Conservation (phyloP, 257 asterid species). For the Echium plantagineum region DNA sequence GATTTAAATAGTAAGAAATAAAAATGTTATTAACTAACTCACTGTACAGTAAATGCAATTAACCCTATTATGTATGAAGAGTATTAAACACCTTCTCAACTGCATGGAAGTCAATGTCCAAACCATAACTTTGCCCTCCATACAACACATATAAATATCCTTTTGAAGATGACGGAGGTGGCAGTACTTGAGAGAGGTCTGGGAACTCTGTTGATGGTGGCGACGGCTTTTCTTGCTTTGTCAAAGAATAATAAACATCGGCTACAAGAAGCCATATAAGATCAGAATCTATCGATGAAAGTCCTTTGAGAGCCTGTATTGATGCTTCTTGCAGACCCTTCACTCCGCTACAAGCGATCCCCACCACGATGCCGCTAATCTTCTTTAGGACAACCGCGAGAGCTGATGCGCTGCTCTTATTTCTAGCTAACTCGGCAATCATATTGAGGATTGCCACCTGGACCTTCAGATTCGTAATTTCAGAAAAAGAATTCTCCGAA, state of each 20-base stretch:
- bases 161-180: slow-evolving; percentile 45
- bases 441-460: slow-evolving; percentile 62
- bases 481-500: slow-evolving; percentile 44
- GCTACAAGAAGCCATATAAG: slow-evolving; percentile 86
- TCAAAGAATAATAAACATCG: slow-evolving; percentile 68
- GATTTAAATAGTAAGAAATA: no score
- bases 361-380: slow-evolving; percentile 64
- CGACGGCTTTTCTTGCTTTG: slow-evolving; percentile 24
- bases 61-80: slow-evolving; percentile 24
- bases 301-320: slow-evolving; percentile 53
- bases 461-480: slow-evolving; percentile 59
- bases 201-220: slow-evolving; percentile 54
- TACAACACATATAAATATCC: slow-evolving; percentile 58
- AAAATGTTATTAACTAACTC: no score
- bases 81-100: slow-evolving; percentile 47
- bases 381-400: slow-evolving; percentile 57
- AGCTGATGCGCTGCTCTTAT: slow-evolving; percentile 54
- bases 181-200: slow-evolving; percentile 38
- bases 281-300: slow-evolving; percentile 70
- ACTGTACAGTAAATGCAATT: slow-evolving; percentile 12
- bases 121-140: slow-evolving; percentile 85
- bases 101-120: slow-evolving; percentile 55
- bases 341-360: slow-evolving; percentile 80
- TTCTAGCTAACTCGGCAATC: slow-evolving; percentile 53
- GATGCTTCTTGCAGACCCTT: slow-evolving; percentile 66